Percentiles rank a stretch among this genome's conserved stretches.
These are phyloP conservation scores for Blastobotrys persicus DNA, from an alignment of 1,139 yeast species.

Conservation along the genomic window DNA sequence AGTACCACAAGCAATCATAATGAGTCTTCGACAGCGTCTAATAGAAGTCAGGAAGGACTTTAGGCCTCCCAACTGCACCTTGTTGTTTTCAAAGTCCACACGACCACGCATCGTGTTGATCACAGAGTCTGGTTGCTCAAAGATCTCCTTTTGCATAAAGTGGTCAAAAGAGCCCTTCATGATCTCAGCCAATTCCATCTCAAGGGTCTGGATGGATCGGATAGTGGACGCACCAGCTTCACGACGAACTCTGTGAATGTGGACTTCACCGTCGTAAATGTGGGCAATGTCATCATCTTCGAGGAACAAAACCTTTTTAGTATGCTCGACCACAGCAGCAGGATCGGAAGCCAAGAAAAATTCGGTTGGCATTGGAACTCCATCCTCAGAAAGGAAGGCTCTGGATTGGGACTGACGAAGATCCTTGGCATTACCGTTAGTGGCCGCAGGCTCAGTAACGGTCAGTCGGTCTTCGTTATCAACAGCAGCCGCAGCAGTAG, in stretches of 20 bases:
- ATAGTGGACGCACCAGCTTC: constrained; percentile 89
- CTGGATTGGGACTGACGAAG: constrained; percentile 89
- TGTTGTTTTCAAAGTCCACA: constrained; percentile 79
- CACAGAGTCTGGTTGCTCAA: constrained; percentile 97
- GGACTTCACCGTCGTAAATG: constrained; percentile 96
- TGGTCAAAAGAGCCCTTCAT: constrained; percentile 97
- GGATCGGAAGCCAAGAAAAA: constrained; percentile 97
- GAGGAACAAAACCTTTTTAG: constrained; percentile 91
- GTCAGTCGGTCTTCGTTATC: constrained; percentile 20
- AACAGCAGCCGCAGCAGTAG: constrained; percentile 28
- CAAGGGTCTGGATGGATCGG: constrained; percentile 93
- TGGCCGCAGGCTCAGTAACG: constrained; percentile 33
- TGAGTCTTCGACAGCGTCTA: constrained; percentile 90
- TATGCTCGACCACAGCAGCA: constrained; percentile 95
- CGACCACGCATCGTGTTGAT: constrained; percentile 99
- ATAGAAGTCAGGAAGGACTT: constrained; percentile 81
- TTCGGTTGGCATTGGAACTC: constrained; percentile 91
- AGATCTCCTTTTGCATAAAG: constrained; percentile 98
- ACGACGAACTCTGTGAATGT: constrained; percentile 93
- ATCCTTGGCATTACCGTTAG: constrained; percentile 38
- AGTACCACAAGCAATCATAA: constrained; percentile 99
- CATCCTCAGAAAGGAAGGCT: constrained; percentile 89
- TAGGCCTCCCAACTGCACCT: constrained; percentile 86
- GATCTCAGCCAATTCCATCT: constrained; percentile 94
- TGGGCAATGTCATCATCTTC: constrained; percentile 99